phyloP scores from a whole-genome alignment of 2,329 filamentous ascomycete genomes.

The Claviceps cyperi region DNA sequence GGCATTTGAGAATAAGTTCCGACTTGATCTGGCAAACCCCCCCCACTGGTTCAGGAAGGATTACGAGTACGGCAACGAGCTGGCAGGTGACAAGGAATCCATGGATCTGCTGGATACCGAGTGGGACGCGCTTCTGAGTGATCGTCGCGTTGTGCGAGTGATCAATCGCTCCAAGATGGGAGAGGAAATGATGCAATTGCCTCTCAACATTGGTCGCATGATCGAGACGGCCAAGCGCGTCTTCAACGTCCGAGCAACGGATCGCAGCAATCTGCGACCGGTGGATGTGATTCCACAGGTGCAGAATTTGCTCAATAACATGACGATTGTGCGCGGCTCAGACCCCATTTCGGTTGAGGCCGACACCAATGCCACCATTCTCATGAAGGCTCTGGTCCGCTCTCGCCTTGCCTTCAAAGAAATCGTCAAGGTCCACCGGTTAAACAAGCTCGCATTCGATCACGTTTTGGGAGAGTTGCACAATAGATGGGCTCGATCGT shows the following conservation, averaged over 20 bases:
- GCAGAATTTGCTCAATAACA: slow-evolving; percentile 55
- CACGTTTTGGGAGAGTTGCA: slow-evolving; percentile 86
- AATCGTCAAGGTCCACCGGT: slow-evolving; percentile 67
- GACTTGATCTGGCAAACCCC: slow-evolving; percentile 52
- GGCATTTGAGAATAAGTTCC: slow-evolving; percentile 68
- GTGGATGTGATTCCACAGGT: slow-evolving; percentile 75
- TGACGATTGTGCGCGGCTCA: slow-evolving; percentile 74
- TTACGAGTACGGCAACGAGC: slow-evolving; percentile 68
- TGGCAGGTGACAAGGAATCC: slow-evolving; percentile 73
- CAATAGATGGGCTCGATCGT: slow-evolving; percentile 70
- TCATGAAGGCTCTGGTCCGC: slow-evolving; percentile 85
- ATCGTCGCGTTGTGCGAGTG: slow-evolving; percentile 59
- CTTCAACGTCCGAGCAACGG: slow-evolving; percentile 76
- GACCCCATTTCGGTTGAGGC: slow-evolving; percentile 76
- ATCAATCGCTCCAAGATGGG: slow-evolving; percentile 56
- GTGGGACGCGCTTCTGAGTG: slow-evolving; percentile 62
- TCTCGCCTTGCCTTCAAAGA: slow-evolving; percentile 88
- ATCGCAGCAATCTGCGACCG: slow-evolving; percentile 80
- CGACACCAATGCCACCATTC: slow-evolving; percentile 71
- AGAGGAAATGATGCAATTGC: slow-evolving; percentile 77
- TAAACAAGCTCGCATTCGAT: slow-evolving; percentile 85
- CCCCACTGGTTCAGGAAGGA: slow-evolving; percentile 46
- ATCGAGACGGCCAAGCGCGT: slow-evolving; percentile 81
- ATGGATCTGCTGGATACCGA: slow-evolving; percentile 81
- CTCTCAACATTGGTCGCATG: slow-evolving; percentile 81